Conservation (phyloP, 805 yeast genomes). For the Starmerella kuoi region DNA sequence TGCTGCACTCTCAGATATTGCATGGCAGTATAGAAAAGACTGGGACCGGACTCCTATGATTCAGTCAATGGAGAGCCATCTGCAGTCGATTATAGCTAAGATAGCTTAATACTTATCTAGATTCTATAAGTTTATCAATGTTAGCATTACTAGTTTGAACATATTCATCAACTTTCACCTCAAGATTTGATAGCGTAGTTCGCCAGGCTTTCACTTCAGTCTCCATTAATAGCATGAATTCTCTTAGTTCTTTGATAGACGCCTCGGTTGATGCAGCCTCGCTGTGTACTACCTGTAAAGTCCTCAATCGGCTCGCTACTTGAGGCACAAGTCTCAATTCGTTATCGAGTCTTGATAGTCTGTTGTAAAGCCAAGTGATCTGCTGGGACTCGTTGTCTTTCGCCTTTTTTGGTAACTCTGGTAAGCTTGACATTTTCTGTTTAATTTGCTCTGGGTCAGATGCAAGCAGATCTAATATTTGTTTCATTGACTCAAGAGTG, state of each 20-base stretch:
- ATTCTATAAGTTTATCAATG: background rate
- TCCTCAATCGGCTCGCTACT: slow-evolving; percentile 10
- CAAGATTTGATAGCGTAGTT: background rate
- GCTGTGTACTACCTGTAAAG: slow-evolving; percentile 9
- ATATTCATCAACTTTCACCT: background rate
- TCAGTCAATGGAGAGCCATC: slow-evolving; percentile 10
- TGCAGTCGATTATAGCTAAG: background rate
- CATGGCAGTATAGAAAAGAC: slow-evolving; percentile 53
- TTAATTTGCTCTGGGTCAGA: background rate
- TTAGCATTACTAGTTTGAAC: background rate
- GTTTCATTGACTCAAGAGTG: background rate
- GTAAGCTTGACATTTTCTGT: background rate
- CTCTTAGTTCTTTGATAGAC: background rate
- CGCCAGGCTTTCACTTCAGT: slow-evolving; percentile 8
- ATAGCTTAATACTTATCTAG: background rate
- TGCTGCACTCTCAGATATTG: slow-evolving; percentile 55
- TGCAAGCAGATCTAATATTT: background rate
- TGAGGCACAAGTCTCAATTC: slow-evolving; percentile 7
- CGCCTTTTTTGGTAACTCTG: background rate
- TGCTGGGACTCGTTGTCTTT: background rate
- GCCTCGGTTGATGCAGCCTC: background rate
- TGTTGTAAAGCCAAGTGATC: slow-evolving; percentile 4
- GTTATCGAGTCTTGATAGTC: slow-evolving; percentile 1
- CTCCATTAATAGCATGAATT: background rate
- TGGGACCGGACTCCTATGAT: slow-evolving; percentile 37